These are phyloP conservation scores for Suillus subluteus DNA, from an alignment of 768 basidiomycete genomes.

Conservation along the genomic window DNA sequence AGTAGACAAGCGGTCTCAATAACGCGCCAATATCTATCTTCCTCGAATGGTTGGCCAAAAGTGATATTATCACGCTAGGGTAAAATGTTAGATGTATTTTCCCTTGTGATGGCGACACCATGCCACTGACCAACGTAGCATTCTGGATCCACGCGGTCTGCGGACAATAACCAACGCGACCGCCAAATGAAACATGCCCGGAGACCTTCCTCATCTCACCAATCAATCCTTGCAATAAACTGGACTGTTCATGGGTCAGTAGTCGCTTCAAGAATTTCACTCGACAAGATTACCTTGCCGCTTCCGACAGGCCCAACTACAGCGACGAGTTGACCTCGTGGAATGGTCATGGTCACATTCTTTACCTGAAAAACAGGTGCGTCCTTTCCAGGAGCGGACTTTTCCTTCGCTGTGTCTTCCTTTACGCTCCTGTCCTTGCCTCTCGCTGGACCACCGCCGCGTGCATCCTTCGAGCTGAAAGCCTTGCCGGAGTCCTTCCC, in stretches of 20 bases:
- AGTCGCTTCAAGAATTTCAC: background rate
- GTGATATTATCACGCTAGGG: conserved; percentile 63
- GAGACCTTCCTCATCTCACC: conserved; percentile 68
- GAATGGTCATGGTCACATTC: conserved; percentile 54
- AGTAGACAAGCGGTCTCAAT: conserved; percentile 61
- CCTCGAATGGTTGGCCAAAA: conserved; percentile 68
- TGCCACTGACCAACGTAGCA: conserved; percentile 49
- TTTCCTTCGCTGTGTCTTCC: conserved; percentile 16
- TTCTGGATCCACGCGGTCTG: conserved; percentile 83
- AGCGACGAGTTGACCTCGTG: conserved; percentile 60
- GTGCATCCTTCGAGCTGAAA: conserved; percentile 8
- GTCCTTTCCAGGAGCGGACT: conserved; percentile 13
- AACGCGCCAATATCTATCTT: conserved; percentile 66
- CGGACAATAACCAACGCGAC: conserved; percentile 68
- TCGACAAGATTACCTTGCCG: conserved; percentile 48
- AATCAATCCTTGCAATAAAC: conserved; percentile 62
- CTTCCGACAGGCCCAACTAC: conserved; percentile 73
- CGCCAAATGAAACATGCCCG: conserved; percentile 63
- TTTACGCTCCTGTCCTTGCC: conserved; percentile 4
- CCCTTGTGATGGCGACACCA: background rate
- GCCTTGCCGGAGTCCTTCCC: conserved; percentile 12
- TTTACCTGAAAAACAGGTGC: conserved; percentile 47
- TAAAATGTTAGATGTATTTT: background rate
- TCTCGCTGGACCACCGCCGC: conserved; percentile 8
- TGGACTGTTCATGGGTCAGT: conserved; percentile 41